Evolutionary conservation across 1,284 basidiomycete species (phyloP).

Genomic region (Xanthoconium separans): DNA sequence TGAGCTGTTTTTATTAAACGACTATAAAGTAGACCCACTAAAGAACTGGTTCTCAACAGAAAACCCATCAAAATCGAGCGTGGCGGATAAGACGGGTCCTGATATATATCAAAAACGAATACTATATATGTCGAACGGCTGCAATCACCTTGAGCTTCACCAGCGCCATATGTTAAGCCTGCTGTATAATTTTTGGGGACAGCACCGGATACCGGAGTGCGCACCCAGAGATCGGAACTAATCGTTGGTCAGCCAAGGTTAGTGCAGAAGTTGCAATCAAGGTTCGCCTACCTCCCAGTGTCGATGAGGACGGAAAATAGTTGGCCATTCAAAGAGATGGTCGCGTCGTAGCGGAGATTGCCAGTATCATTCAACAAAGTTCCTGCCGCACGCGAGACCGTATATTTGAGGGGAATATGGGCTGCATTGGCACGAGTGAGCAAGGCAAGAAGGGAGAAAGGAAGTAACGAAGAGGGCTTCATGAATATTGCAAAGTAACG

Average conservation of each 20-base stretch:
- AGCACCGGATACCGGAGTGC: constrained; percentile 18
- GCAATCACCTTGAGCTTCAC: constrained; percentile 19
- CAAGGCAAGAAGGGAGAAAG: constrained; percentile 10
- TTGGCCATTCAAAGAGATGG: constrained; percentile 50
- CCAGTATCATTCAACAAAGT: constrained; percentile 30
- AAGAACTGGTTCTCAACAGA: constrained; percentile 60
- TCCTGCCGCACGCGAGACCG: constrained; percentile 2
- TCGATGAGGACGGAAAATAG: constrained; percentile 55
- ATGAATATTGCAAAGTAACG: too few species aligned
- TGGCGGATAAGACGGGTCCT: constrained; percentile 54
- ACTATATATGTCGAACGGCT: neutral
- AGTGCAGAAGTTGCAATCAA: neutral
- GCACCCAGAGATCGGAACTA: constrained; percentile 32
- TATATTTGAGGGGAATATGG: constrained; percentile 19
- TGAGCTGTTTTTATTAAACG: neutral
- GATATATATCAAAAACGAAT: neutral
- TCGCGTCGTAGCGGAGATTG: constrained; percentile 52
- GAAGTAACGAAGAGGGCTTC: neutral
- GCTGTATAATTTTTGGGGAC: constrained; percentile 14
- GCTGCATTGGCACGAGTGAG: constrained; percentile 5
- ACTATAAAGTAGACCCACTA: constrained; percentile 40
- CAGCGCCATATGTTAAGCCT: constrained; percentile 23
- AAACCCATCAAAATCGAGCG: constrained; percentile 54
- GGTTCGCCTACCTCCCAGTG: constrained; percentile 57
- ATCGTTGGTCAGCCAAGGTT: neutral